These are phyloP conservation scores for Combretum micranthum DNA, from an alignment of 345 rosid genomes.

Conservation along the genomic window DNA sequence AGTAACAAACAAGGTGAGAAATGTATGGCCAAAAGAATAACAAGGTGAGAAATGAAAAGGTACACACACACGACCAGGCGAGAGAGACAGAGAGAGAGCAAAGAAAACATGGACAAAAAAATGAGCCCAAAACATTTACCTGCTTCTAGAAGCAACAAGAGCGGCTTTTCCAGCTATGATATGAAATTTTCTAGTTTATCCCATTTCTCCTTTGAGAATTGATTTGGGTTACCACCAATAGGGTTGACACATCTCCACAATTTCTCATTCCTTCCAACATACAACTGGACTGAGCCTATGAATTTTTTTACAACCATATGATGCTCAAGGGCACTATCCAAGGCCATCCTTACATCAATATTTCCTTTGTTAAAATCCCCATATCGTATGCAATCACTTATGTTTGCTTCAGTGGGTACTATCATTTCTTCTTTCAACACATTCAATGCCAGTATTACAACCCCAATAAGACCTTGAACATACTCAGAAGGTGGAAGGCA, in stretches of 20 bases:
- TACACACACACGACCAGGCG: neutral
- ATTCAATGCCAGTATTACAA: conserved; percentile 63
- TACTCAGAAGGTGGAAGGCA: conserved; percentile 49
- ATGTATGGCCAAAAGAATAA: too few species aligned
- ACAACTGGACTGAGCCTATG: conserved; percentile 52
- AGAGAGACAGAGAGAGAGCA: conserved; percentile 4
- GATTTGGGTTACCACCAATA: conserved; percentile 47
- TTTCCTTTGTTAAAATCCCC: conserved; percentile 61
- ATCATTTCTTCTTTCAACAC: conserved; percentile 64
- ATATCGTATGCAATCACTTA: conserved; percentile 60
- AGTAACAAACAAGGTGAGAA: too few species aligned
- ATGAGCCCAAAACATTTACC: conserved; percentile 27
- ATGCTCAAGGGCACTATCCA: conserved; percentile 58
- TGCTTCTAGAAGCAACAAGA: conserved; percentile 54
- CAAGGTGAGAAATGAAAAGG: neutral
- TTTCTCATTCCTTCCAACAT: conserved; percentile 53
- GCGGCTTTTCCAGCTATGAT: conserved; percentile 42
- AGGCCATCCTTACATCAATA: conserved; percentile 61
- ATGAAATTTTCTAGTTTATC: conserved; percentile 49
- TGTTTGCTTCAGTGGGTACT: conserved; percentile 68
- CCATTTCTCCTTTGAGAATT: conserved; percentile 56
- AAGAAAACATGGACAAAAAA: neutral
- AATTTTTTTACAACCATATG: conserved; percentile 47
- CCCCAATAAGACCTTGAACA: conserved; percentile 78
- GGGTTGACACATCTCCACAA: conserved; percentile 81